These are phyloP conservation scores for Cytospora mali DNA, from an alignment of 2,329 filamentous ascomycete species.

Conservation along the genomic window DNA sequence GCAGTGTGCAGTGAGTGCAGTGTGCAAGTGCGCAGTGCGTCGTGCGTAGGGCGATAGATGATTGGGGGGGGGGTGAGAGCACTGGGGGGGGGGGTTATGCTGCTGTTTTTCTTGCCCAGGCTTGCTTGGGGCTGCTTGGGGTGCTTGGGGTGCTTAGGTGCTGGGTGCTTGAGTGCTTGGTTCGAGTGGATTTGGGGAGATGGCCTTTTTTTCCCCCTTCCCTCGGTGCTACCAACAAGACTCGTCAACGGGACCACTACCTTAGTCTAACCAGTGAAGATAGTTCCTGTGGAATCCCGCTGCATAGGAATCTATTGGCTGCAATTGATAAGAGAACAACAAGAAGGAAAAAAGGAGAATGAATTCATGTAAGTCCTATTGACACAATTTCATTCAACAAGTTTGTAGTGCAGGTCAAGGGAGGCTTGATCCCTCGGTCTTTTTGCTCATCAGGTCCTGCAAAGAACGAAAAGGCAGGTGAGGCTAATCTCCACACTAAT, in stretches of 20 bases:
- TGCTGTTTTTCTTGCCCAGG: no score
- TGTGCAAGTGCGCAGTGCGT: not conserved
- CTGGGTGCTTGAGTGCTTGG: conserved; percentile 4
- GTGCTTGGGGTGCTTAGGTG: not conserved
- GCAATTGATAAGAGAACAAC: not conserved
- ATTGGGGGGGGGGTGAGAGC: conserved; percentile 19
- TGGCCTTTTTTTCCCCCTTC: conserved; percentile 2
- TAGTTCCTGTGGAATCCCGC: not conserved
- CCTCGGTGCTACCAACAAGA: conserved; percentile 13
- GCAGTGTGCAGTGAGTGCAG: not conserved
- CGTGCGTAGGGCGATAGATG: not conserved
- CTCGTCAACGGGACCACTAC: conserved; percentile 12
- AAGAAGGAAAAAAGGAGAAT: conserved; percentile 11
- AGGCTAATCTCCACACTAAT: conserved; percentile 21
- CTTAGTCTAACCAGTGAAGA: not conserved
- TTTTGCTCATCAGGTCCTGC: conserved; percentile 3
- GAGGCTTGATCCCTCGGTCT: conserved; percentile 2
- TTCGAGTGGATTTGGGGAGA: not conserved
- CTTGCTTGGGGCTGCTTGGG: not conserved
- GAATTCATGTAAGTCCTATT: not conserved
- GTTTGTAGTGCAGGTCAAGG: not conserved
- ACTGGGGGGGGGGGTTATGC: not conserved
- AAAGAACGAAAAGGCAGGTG: conserved; percentile 13
- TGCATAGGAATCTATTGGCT: not conserved
- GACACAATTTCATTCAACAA: not conserved